Evolutionary conservation across 179 eudicot species (phyloP), one percentile per base, ranked within the genome.

Genomic region (Heliamphora pulchella): DNA sequence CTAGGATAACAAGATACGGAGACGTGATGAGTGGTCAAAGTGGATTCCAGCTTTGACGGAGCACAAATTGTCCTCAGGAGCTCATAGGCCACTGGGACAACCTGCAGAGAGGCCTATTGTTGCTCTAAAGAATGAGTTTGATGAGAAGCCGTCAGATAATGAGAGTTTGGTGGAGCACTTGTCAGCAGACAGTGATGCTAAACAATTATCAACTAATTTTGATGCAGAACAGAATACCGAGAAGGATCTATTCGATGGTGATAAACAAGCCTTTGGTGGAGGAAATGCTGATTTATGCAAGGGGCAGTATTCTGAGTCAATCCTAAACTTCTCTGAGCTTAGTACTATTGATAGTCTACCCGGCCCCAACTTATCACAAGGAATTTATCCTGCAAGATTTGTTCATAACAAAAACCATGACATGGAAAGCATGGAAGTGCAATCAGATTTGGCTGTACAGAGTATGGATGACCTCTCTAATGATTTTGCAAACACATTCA

Each of bases 1-100:
- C 54, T 87, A 96, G 99, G 96, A 86, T 71, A 91, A 89, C 68
- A 90, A 83, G 84, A 74, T 96, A n/a, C 89, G 99, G 82, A 92
- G 89, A 76, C 91, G 94, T 66, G 91, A 89, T 74, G 94, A 88
- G 75, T 96, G 99, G 99, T 87, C 93, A 68, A 90, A 88, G 84
- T 94, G 92, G 91, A 70, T 90, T 71, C 81, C 81, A 75, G 76
- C 81, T 77, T 83, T 85, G 50, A 69, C 68, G 2, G 86, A 74
- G 70, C 69, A 44, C 81, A 69, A 84, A 22, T 78, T 86, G 61
- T 46, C 87, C 14, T 74, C 85, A 3, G 79, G 63, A 62, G 79
- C 77, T 76, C 79, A 80, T 81, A 75, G 64, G 51, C 13, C 87
- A 22, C 68, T 65, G 58, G 87, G 70, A 43, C 86, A 71, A 67